Evolutionary conservation across 352 stramenopile species (phyloP), one percentile per base, ranked within the genome.

Genomic region (Phytophthora capsici): DNA sequence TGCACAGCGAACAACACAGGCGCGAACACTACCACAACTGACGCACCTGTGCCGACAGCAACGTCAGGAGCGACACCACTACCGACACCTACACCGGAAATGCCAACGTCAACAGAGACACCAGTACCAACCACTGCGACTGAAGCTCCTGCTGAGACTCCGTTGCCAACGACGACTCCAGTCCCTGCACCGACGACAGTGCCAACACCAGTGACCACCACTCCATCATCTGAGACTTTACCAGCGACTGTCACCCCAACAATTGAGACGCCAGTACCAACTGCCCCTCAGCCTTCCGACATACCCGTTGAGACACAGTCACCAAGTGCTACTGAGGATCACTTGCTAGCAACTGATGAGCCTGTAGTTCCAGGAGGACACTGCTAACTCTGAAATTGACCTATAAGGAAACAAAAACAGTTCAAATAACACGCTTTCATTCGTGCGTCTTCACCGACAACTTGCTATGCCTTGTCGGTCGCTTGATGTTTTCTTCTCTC

Each of bases 401-500:
- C 49, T 59, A 32, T 41, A 60, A 9, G 1, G 22, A 4, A 53
- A 7, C 26, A 53, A 10, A 19, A 44, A 52, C 25, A 49, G 37
- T 19, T 70, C 53, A 69, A 73, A 58, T 66, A 68, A 36, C 62
- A 68, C 46, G 38, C 36, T 55, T 62, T 71, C 51, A 64, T 75
- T 68, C 56, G 40, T 65, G 67, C 61, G 41, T 68, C 36, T 40
- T 70, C 59, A 58, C 50, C 44, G 38, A 34, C 44, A 53, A 57
- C 46, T 67, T 66, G 17, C 28, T 58, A 64, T 22, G 46, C 53
- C n/a, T 57, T 48, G 48, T 20, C 34, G 47, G 59, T 57, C 44
- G 14, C 19, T 51, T 58, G 43, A 23, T 23, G 50, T 26, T 34
- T 48, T 26, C 38, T 55, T 37, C 34, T 46, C 54, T 43, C 40